Evolutionary conservation across 192 early-diverging fungal species (phyloP), one percentile per base, ranked within the genome.

Genomic region (Chytriomyces confervae): DNA sequence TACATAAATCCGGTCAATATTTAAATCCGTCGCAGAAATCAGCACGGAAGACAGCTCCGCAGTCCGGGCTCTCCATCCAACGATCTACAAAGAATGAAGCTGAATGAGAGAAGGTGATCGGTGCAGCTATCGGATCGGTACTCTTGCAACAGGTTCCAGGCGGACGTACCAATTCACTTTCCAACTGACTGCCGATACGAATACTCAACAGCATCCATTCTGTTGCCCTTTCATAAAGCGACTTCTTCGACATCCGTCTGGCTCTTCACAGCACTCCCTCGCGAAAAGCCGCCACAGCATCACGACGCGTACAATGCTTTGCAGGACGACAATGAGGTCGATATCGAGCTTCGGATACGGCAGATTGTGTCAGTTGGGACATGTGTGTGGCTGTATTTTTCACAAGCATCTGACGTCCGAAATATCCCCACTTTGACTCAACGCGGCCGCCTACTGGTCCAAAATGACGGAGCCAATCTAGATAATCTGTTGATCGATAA

Each of bases 201-300:
- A n/a, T 95, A 57, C 85, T 94, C 68, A n/a, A n/a, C n/a, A n/a
- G n/a, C 89, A 92, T 16, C 9, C 27, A n/a, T 23, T 11, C 7
- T 57, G 10, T 36, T 23, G 27, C 53, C 51, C 85, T 97, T 48
- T 95, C 95, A 82, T 89, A 92, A 45, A 94, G 93, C 67, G 93
- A 96, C 77, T 95, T 94, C 81, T 99, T 99, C 83, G 94, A 97
- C 84, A 87, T 91, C 61, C 95, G 95, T 89, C 89, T 97, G 71
- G 96, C 96, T 16, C 88, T 97, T 23, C 92, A 90, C 50, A 97
- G 97, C 81, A 85, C 97, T 46, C 92, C 93, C 80, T 88, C 95
- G 29, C 90, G 93, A 66, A 89, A 91, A 7, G 62, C 80, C 16
- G 85, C 86, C 8, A 97, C 97, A 51, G 96, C 97, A 66, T 93